Base-by-base conservation (phyloP, 192 early-diverging fungal species). In the Pilaira anomala region DNA sequence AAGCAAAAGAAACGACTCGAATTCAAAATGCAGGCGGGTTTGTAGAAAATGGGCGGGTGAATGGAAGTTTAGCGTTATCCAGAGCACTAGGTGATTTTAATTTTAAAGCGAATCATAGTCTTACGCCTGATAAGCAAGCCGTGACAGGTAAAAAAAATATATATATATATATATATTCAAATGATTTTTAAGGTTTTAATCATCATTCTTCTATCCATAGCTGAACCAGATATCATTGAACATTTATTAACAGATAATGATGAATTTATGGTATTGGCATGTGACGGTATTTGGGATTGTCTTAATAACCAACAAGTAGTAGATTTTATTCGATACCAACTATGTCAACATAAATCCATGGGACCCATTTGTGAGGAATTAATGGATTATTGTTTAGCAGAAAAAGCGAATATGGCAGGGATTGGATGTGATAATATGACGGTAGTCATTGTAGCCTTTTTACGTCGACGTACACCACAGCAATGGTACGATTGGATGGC, bases 391-490 rank as follows among this genome's bases (percentile, higher is more conserved):
- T 97, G 97, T 67, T 80, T 98, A 62, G 94, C 95, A 22, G 69
- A 82, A 18, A 93, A 95, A 65, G 84, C 80, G 58, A 94, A 94
- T 33, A 77, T 92, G 62, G 89, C 87, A 48, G 92, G 93, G 18
- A 85, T 98, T 58, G 97, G 97, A 24, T 98, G 95, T 78, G 97
- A 98, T 78, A 98, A 98, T 78, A 98, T 98, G 97, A 97, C 97
- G 0, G 91, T 98, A 19, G 76, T 97, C 18, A 91, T 98, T 50
- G 86, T 93, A 8, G 97, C 80, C 2, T 79, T 96, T 45, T 80
- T 97, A 65, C 83, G 89, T 49, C 89, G 89, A 30, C 83, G 79
- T 66, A 83, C 81, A 44, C 76, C 78, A 62, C 82, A 88, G 14
- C 83, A 91, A 68, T 98, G 95, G 95, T 77, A 83, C 39, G 67